Evolutionary conservation across 1,139 yeast genomes (phyloP), one percentile per base, ranked within the genome.

Genomic region (Hansenula sp.): DNA sequence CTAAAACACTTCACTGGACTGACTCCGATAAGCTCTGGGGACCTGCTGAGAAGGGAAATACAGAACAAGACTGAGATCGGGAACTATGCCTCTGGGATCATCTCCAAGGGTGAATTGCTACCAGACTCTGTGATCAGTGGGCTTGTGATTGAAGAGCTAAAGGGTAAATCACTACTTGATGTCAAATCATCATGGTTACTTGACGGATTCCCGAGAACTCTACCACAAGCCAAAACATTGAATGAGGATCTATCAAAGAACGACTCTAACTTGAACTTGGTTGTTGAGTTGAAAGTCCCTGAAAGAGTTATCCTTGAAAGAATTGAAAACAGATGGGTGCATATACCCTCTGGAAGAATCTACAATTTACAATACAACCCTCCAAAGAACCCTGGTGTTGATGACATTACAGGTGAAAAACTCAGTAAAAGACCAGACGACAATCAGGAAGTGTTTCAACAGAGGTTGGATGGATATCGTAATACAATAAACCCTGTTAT

Each of bases 191-290:
- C 79, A 12, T 89, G 95, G 89, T 66, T 90, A 25, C 68, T 90
- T 40, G 97, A 90, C 58, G 97, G 97, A 36, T 90, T 89, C 57
- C 97, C 97, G 3, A 68, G 97, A 45, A 90, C 94, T 0, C 60
- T 67, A 20, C 64, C 64, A 3, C 97, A 90, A 61, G 97, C 96
- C 0, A 55, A 61, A 26, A 71, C 70, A 7, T 65, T 90, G 34
- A 78, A 79, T 42, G 47, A 56, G 17, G 71, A 73, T 10, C 65
- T 89, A 37, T 47, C 47, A 0, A 49, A 62, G 11, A 47, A 62
- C 25, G 47, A 63, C 1, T 62, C 81, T 1, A 59, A 64, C 13
- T 60, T 89, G 42, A 88, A 86, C 55, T 59, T 84, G 48, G 96
- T 89, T 14, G 86, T 89, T 7, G 94, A 87, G 57, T 67, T 90